Evolutionary conservation across 1,284 basidiomycete species (phyloP).

Genomic region (Malassezia furfur): DNA sequence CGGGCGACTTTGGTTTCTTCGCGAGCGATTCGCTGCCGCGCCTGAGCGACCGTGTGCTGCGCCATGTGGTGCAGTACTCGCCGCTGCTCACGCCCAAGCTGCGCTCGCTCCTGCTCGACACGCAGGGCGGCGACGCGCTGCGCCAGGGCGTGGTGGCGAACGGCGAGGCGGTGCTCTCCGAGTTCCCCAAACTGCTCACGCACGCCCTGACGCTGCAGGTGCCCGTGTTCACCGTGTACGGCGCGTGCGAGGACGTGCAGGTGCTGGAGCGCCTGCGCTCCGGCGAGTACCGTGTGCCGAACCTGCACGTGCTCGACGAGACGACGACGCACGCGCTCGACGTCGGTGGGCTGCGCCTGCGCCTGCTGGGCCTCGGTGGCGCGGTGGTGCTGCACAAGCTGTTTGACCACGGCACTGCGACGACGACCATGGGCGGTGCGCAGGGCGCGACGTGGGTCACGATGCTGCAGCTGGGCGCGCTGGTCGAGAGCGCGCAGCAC

Average conservation of each 20-base stretch:
- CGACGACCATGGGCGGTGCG: slow-evolving; percentile 89
- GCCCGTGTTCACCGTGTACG: slow-evolving; percentile 93
- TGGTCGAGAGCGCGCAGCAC: slow-evolving; percentile 91
- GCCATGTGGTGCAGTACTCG: slow-evolving; percentile 93
- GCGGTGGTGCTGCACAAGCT: slow-evolving; percentile 93
- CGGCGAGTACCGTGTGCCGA: slow-evolving; percentile 70
- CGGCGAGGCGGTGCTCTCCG: slow-evolving; percentile 58
- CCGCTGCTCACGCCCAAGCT: slow-evolving; percentile 79
- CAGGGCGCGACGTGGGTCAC: slow-evolving; percentile 99
- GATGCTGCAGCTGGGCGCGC: slow-evolving; percentile 89
- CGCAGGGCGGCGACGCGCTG: slow-evolving; percentile 50
- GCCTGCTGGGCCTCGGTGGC: slow-evolving; percentile 87
- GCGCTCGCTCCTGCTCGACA: slow-evolving; percentile 66
- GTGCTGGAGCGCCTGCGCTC: slow-evolving; percentile 85
- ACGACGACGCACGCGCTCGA: slow-evolving; percentile 81
- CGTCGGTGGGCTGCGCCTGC: slow-evolving; percentile 81
- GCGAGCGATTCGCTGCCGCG: slow-evolving; percentile 71
- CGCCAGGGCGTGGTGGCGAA: slow-evolving; percentile 46
- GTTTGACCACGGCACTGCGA: slow-evolving; percentile 91
- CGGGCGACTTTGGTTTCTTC: slow-evolving; percentile 98
- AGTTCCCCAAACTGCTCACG: slow-evolving; percentile 81
- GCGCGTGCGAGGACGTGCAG: slow-evolving; percentile 89
- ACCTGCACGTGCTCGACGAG: slow-evolving; percentile 73
- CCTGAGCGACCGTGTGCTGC: slow-evolving; percentile 84
- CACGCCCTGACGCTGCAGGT: slow-evolving; percentile 54